Percentiles rank a stretch among this genome's conserved stretches.
Evolutionary conservation across 176 grass and related monocot genomes (phyloP).

Genomic region (Ananas comosus): DNA sequence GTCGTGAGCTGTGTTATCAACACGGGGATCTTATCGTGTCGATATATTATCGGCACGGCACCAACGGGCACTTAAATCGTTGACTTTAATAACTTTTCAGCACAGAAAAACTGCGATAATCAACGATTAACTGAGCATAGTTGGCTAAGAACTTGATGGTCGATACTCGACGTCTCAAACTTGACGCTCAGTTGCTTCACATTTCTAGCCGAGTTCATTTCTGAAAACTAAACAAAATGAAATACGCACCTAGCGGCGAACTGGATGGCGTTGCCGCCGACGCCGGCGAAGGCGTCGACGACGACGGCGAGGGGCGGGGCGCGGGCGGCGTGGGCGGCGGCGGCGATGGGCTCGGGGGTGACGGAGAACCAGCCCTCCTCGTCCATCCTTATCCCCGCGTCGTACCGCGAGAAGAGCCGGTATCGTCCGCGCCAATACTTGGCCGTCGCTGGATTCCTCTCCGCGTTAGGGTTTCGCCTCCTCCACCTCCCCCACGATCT

Average conservation of each 20-base stretch:
- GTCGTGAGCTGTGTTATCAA: too few species aligned
- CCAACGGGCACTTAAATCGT: too few species aligned
- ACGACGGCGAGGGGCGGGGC: conserved; percentile 28
- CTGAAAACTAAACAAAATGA: too few species aligned
- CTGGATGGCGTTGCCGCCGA: conserved; percentile 66
- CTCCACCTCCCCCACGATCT: too few species aligned
- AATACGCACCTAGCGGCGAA: conserved; percentile 42
- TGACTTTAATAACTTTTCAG: too few species aligned
- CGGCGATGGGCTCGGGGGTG: conserved; percentile 56
- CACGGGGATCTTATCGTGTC: too few species aligned
- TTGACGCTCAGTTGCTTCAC: neutral
- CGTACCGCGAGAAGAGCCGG: conserved; percentile 57
- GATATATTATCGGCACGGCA: too few species aligned
- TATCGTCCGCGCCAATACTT: conserved; percentile 53
- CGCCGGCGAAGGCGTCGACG: conserved; percentile 51
- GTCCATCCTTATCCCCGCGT: conserved; percentile 62
- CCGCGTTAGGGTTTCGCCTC: neutral
- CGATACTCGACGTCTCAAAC: too few species aligned
- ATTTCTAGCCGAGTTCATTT: neutral
- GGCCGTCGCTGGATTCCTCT: conserved; percentile 5
- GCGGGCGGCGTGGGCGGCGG: conserved; percentile 31
- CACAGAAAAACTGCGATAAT: too few species aligned
- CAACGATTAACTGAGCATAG: too few species aligned
- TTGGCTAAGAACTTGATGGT: too few species aligned
- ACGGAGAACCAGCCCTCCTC: conserved; percentile 65